Evolutionary conservation across 148 eudicot species (phyloP), one percentile per base, ranked within the genome.

Genomic region (Vaccinium darrowii): DNA sequence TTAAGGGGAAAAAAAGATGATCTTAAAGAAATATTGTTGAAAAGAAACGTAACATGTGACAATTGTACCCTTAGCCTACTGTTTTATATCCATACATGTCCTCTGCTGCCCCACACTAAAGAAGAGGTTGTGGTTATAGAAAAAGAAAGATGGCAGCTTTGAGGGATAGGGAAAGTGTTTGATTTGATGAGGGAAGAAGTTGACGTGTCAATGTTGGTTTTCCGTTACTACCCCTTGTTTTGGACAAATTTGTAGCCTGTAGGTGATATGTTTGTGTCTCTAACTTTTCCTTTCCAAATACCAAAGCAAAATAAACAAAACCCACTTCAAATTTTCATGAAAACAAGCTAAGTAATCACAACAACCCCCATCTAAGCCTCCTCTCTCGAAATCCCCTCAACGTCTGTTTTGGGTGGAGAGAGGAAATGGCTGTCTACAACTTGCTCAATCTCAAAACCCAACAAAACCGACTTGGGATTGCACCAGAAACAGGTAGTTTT

Each of bases 391-490:
- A 23, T 84, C 85, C 18, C 81, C 82, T 74, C 54, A 51, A 21
- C 54, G 25, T 27, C 53, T 50, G 10, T 33, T 47, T 21, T 49
- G 56, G 79, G 53, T 50, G 36, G 36, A 33, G 58, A 91, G 85
- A 82, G 82, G 5, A 65, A 89, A 96, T 97, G 99, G 98, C 98
- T 83, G 88, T 91, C 30, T 94, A 92, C 79, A 18, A 86, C 87
- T 4, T 85, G 84, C 82, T 88, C 95, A 87, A 85, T 89, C 89
- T 89, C 93, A 56, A 86, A 88, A 60, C 90, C 87, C 72, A 56
- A 88, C 73, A 91, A 88, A 87, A 85, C 98, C 88, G 94, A 93
- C 84, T 60, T 94, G 75, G 95, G 98, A 39, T 93, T 91, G 80
- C 86, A 82, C 86, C 88, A 90, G 77, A 92, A 91, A 52, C 94